phyloP scores from a whole-genome alignment of 805 yeast species.

The Wickerhamiella vanderwaltii region DNA sequence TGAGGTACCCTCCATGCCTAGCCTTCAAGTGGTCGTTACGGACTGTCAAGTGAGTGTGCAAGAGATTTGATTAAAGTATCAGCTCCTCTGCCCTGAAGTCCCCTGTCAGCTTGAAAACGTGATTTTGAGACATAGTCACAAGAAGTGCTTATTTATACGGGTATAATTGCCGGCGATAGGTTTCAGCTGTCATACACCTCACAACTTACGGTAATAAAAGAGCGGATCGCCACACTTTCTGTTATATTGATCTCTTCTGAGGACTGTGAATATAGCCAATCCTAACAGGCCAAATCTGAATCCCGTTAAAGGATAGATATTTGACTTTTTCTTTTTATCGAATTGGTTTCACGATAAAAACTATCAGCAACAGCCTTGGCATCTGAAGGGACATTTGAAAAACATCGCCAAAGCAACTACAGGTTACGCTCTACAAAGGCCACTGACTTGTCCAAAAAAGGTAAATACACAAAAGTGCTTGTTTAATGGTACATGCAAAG shows the following conservation, averaged over 20 bases:
- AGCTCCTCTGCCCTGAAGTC: too few relatives aligned
- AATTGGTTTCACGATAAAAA: background rate
- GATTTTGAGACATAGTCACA: constrained; percentile 9
- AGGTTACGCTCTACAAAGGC: too few relatives aligned
- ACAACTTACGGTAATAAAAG: constrained; percentile 6
- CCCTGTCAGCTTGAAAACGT: too few relatives aligned
- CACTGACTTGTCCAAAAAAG: background rate
- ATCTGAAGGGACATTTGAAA: background rate
- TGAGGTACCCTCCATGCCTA: too few relatives aligned
- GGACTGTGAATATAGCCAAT: background rate
- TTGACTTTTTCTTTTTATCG: background rate
- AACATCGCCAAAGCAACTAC: background rate
- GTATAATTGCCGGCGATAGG: constrained; percentile 2
- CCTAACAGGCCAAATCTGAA: constrained; percentile 1
- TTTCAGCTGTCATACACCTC: constrained; percentile 8
- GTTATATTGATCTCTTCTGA: background rate
- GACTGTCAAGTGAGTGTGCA: too few relatives aligned
- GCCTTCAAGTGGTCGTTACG: too few relatives aligned
- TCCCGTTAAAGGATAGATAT: too few relatives aligned
- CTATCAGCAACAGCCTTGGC: background rate
- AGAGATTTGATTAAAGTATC: too few relatives aligned
- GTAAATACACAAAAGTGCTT: constrained; percentile 4
- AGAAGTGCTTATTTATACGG: constrained; percentile 9
- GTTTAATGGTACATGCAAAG: constrained; percentile 11
- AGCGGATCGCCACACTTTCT: background rate